A percentile compares a stretch with the other conserved stretches of the same genome.
Conservation (phyloP, 768 basidiomycete genomes). For the Rhodotorula taiwanensis region DNA sequence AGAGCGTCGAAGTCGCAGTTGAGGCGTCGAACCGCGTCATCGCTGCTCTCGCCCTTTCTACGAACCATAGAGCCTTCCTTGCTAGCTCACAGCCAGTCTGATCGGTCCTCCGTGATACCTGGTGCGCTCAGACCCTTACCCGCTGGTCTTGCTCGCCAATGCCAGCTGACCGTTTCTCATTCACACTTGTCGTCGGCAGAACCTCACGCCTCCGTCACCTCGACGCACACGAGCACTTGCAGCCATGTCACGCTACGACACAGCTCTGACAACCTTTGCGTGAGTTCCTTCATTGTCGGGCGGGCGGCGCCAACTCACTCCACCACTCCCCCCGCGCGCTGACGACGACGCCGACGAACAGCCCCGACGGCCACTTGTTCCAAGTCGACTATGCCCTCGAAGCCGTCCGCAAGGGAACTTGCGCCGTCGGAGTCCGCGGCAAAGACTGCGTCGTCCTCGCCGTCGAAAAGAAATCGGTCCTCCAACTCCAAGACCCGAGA, state of each 20-base stretch:
- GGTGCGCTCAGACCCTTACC: too few relatives aligned
- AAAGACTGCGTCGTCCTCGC: constrained; percentile 91
- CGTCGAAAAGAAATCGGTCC: constrained; percentile 96
- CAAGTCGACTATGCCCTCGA: constrained; percentile 99
- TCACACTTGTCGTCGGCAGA: too few relatives aligned
- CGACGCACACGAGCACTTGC: too few relatives aligned
- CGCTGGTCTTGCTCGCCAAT: too few relatives aligned
- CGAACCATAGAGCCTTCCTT: too few relatives aligned
- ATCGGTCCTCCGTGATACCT: too few relatives aligned
- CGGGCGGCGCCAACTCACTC: background rate
- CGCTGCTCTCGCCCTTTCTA: too few relatives aligned
- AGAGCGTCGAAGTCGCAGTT: too few relatives aligned
- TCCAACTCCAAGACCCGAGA: constrained; percentile 95
- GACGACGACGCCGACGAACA: constrained; percentile 61
- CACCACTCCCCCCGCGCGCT: background rate
- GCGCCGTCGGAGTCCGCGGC: constrained; percentile 93
- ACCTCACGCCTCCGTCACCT: background rate
- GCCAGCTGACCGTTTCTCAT: too few relatives aligned
- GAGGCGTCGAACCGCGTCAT: too few relatives aligned
- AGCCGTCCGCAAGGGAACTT: constrained; percentile 93
- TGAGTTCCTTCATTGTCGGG: background rate
- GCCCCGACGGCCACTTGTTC: constrained; percentile 94
- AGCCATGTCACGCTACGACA: constrained; percentile 30
- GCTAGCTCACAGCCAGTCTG: too few relatives aligned
- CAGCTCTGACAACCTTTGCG: constrained; percentile 31